phyloP scores from a whole-genome alignment of 2,329 filamentous ascomycete genomes.

The Grosmannia penicillata region DNA sequence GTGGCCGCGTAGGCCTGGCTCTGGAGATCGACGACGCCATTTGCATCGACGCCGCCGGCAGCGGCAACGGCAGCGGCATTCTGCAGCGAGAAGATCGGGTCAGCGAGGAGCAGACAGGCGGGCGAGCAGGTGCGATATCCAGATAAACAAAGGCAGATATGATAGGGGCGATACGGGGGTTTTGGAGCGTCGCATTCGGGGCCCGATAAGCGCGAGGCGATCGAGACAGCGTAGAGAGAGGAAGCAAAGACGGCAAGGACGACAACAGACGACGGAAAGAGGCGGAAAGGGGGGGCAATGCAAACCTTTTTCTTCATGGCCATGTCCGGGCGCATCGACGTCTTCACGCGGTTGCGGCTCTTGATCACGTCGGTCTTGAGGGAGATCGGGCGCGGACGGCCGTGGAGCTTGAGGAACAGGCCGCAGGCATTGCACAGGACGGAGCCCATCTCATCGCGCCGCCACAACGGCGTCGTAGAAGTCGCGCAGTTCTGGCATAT shows the following conservation, averaged over 20 bases:
- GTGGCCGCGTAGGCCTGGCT: conserved; percentile 39
- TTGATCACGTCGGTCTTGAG: conserved; percentile 99
- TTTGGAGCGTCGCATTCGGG: too few species aligned
- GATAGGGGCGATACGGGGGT: too few species aligned
- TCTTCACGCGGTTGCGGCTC: conserved; percentile 95
- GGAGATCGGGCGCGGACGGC: conserved; percentile 81
- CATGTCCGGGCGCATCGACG: conserved; percentile 53
- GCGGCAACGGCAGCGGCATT: conserved; percentile 8
- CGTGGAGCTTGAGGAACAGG: conserved; percentile 92
- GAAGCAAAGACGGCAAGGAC: neutral
- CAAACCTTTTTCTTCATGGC: conserved; percentile 72
- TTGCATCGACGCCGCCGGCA: conserved; percentile 27
- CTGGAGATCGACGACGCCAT: conserved; percentile 42
- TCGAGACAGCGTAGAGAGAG: too few species aligned
- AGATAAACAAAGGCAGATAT: too few species aligned
- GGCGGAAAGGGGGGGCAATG: conserved; percentile 7
- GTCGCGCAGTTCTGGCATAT: conserved; percentile 94
- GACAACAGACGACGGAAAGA: neutral
- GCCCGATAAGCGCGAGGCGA: too few species aligned
- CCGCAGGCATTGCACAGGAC: conserved; percentile 98
- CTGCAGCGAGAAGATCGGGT: conserved; percentile 1
- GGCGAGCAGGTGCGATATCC: too few species aligned
- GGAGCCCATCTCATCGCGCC: conserved; percentile 86
- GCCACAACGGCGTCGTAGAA: conserved; percentile 92
- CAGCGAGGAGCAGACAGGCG: neutral